A percentile compares a stretch with the other conserved stretches of the same genome.
phyloP scores from a whole-genome alignment of 2,329 filamentous ascomycete genomes.

The Fusarium verticillioides region DNA sequence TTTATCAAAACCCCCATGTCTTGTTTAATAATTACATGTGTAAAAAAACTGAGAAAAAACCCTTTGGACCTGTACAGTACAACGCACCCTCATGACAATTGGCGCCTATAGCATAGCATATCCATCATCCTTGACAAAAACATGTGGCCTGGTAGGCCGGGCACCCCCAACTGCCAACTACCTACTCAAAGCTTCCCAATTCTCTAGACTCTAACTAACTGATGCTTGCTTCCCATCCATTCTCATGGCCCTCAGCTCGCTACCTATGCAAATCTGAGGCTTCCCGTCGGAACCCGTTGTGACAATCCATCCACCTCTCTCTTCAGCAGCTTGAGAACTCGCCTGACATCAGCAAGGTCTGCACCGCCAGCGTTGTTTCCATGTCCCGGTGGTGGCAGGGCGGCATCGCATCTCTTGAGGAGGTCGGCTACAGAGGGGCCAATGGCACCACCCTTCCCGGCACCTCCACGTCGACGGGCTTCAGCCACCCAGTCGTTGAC shows the following conservation, averaged over 20 bases:
- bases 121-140: conserved; percentile 44
- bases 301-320: conserved; percentile 58
- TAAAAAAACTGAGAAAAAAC: conserved; percentile 24
- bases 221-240: not conserved
- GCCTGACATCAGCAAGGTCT: conserved; percentile 57
- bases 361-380: conserved; percentile 58
- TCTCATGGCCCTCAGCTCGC: not conserved
- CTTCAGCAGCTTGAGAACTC: conserved; percentile 55
- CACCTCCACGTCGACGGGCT: conserved; percentile 59
- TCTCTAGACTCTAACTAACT: conserved; percentile 12
- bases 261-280: conserved; percentile 58
- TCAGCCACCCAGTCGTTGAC: conserved; percentile 63
- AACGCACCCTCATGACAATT: conserved; percentile 45
- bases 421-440: conserved; percentile 61
- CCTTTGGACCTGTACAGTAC: conserved; percentile 44
- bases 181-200: conserved; percentile 32
- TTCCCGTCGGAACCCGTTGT: conserved; percentile 55
- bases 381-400: conserved; percentile 53
- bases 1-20: conserved; percentile 28
- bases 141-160: conserved; percentile 30
- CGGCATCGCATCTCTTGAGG: conserved; percentile 61
- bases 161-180: conserved; percentile 25
- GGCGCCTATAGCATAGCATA: conserved; percentile 46
- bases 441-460: conserved; percentile 53
- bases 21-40: conserved; percentile 46